Conservation (phyloP, 768 basidiomycete genomes). For the Lentinus brumalis region DNA sequence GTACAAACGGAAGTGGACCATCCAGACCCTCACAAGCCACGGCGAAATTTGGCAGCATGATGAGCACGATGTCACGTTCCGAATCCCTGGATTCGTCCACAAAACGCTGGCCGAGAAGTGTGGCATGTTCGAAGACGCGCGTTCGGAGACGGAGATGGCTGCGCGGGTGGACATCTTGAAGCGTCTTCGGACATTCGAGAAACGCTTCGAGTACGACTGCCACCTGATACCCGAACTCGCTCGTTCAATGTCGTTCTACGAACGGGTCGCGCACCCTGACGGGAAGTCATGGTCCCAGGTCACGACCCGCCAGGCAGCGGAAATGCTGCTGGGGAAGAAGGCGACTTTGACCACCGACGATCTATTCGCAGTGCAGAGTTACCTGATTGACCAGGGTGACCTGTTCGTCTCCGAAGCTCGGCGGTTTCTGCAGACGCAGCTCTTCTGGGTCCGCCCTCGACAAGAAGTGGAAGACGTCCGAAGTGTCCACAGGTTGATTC, state of each 20-base stretch:
- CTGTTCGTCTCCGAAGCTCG: constrained; percentile 54
- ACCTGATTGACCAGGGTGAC: constrained; percentile 54
- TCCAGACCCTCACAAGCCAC: constrained; percentile 14
- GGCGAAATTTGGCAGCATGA: constrained; percentile 57
- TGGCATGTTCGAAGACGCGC: constrained; percentile 37
- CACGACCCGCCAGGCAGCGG: constrained; percentile 55
- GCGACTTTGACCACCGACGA: constrained; percentile 37
- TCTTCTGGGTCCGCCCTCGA: constrained; percentile 65
- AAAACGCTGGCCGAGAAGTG: constrained; percentile 50
- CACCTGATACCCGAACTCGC: constrained; percentile 35
- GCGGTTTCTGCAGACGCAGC: constrained; percentile 49
- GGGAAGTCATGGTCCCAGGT: constrained; percentile 56
- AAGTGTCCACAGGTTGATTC: constrained; percentile 50
- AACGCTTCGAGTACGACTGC: constrained; percentile 42
- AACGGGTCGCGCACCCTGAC: constrained; percentile 44
- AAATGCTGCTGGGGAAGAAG: constrained; percentile 25
- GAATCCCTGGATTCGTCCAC: constrained; percentile 58
- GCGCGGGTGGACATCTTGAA: constrained; percentile 70
- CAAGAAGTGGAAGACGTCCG: constrained; percentile 55
- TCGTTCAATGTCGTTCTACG: constrained; percentile 38
- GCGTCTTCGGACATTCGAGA: constrained; percentile 55
- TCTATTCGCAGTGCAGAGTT: constrained; percentile 59
- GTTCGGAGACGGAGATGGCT: constrained; percentile 37
- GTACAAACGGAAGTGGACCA: not conserved
- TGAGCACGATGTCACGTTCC: constrained; percentile 58